Base-by-base conservation (phyloP, 441 rosid species). In the Breynia disticha region DNA sequence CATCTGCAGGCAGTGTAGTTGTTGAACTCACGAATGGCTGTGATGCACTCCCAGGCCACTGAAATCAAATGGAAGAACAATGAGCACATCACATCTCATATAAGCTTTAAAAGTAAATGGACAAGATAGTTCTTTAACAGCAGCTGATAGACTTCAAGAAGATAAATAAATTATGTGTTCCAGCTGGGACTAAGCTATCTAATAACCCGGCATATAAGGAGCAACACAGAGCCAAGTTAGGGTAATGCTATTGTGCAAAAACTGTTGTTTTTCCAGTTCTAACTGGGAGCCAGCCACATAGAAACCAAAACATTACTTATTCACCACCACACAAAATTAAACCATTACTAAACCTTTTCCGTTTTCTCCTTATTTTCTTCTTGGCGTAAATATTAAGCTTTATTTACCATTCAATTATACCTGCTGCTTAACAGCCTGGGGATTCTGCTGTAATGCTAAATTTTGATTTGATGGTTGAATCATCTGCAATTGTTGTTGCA, bases 401-500 rank as follows among this genome's bases (percentile, higher is more conserved):
- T 53, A 48, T 42, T 17, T 21, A 54, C 54, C 19, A 20, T 53
- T 52, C 28, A 32, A 32, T 66, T 46, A 55, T 75, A 88, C 99
- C 99, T 87, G 94, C 59, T 76, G 88, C 71, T 74, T 82, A 56
- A 69, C 49, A 57, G 65, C 71, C 72, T 80, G 93, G 62, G 75
- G 63, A 77, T 60, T 72, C 62, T 79, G 95, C 65, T 77, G 81
- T 65, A 58, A 50, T 1, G 80, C 38, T 66, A 74, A 62, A 69
- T 52, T 72, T 55, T 80, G 89, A 75, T 67, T 86, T 28, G 86
- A 63, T 43, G 96, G 96, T 63, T 89, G 97, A 94, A 80, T 93
- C 76, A 77, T 74, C 77, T 87, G 96, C 60, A 84, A 62, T 64
- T 89, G 90, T 63, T 93, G 99, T 75, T 84, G 99, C 70, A 91